A percentile compares a stretch with the other conserved stretches of the same genome.
phyloP scores from a whole-genome alignment of 75 land plant genomes.

The Ceratopteris richardii region DNA sequence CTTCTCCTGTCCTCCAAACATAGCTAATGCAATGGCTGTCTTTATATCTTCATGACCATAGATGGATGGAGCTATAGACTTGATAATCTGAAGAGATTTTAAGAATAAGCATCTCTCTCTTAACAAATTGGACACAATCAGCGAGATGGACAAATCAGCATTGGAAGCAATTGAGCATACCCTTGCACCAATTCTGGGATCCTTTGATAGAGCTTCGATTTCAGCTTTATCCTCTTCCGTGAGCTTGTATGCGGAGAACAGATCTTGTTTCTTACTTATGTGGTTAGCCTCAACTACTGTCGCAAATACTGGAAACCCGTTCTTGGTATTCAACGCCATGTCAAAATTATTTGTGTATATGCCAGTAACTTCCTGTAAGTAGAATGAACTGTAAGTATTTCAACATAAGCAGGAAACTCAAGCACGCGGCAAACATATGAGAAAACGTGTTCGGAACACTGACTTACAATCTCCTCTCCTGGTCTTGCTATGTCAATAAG shows the following conservation, averaged over 20 bases:
- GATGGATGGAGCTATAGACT: conserved; percentile 98
- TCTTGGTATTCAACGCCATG: conserved; percentile 84
- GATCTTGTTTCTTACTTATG: conserved; percentile 88
- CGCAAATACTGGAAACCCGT: conserved; percentile 99
- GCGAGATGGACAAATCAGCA: background rate
- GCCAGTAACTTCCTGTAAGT: conserved; percentile 90
- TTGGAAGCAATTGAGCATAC: conserved; percentile 18
- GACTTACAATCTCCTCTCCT: conserved; percentile 92
- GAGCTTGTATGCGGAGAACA: conserved; percentile 92
- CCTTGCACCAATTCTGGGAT: conserved; percentile 93
- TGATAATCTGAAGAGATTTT: conserved; percentile 64
- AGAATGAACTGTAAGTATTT: background rate
- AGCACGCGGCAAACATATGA: no score
- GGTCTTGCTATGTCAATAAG: conserved; percentile 98
- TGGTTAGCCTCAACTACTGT: conserved; percentile 97
- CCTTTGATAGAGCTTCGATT: conserved; percentile 83
- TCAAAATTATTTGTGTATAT: conserved; percentile 95
- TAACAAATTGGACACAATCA: background rate
- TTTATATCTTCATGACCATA: conserved; percentile 98
- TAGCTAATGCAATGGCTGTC: conserved; percentile 90
- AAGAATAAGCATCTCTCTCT: no score
- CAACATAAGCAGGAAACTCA: no score
- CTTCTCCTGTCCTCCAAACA: conserved; percentile 99
- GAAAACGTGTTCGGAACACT: no score
- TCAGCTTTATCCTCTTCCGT: conserved; percentile 98